Evolutionary conservation across 2,329 filamentous ascomycete species (phyloP).

Genomic region (Trichoderma gracile): DNA sequence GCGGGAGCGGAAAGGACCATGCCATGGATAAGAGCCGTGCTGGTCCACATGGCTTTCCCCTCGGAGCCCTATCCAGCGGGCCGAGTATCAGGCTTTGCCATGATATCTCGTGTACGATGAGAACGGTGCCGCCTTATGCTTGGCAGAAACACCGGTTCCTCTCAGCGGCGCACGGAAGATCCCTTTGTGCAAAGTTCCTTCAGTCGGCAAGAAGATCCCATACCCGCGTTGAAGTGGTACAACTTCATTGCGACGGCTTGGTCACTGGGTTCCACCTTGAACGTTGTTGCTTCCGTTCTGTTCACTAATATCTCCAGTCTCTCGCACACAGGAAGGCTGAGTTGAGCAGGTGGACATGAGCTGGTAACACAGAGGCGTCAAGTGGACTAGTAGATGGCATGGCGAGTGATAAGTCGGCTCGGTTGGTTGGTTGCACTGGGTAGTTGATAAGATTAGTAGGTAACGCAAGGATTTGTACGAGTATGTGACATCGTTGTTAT

Average conservation of each 20-base stretch:
- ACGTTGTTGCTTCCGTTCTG: neutral
- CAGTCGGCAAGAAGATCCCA: neutral
- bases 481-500: neutral
- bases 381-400: neutral
- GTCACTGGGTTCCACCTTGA: neutral
- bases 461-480: neutral
- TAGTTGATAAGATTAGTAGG: neutral
- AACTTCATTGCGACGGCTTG: neutral
- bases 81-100: neutral
- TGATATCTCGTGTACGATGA: neutral
- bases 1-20: slow-evolving; percentile 4
- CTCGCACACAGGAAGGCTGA: neutral
- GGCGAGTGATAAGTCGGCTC: neutral
- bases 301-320: neutral
- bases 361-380: neutral
- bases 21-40: slow-evolving; percentile 10
- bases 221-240: neutral
- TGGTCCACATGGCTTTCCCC: slow-evolving; percentile 7
- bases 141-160: neutral
- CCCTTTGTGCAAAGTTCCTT: neutral
- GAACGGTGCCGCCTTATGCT: too few relatives aligned
- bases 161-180: neutral
- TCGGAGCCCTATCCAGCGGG: neutral
- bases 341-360: neutral
- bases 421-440: neutral